Evolutionary conservation across 306 rosid genomes (phyloP).

Genomic region (Pterocarpus macrocarpus): DNA sequence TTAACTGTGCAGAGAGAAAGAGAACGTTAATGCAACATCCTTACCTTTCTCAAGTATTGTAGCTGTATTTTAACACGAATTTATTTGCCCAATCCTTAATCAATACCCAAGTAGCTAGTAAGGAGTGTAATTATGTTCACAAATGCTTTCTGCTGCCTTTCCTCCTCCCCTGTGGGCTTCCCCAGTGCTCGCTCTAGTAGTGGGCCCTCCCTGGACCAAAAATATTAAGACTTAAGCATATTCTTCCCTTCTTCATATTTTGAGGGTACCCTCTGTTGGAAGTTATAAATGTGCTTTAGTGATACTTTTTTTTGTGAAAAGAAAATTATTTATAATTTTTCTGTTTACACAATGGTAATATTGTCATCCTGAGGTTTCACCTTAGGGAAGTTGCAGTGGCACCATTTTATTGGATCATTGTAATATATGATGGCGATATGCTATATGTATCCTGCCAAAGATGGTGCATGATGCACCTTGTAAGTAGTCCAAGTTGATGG

Average conservation of each 20-base stretch:
- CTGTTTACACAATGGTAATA: neutral
- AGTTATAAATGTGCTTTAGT: neutral
- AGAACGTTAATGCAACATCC: neutral
- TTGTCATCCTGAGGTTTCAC: neutral
- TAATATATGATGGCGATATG: neutral
- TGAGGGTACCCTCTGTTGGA: neutral
- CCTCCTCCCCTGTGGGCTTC: neutral
- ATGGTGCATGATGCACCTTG: too few species aligned
- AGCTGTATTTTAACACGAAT: slow-evolving; percentile 1
- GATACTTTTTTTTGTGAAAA: neutral
- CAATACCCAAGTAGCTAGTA: slow-evolving; percentile 15
- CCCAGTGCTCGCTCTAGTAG: too few species aligned
- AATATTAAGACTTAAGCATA: slow-evolving; percentile 13
- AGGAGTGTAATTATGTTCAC: slow-evolving; percentile 32
- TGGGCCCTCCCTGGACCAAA: neutral
- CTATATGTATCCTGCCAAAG: too few species aligned
- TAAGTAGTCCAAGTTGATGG: too few species aligned
- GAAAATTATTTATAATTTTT: neutral
- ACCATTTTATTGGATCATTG: slow-evolving; percentile 3
- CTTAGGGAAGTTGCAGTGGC: neutral
- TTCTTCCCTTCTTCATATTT: neutral
- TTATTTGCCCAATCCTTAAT: neutral
- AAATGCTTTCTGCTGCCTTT: neutral
- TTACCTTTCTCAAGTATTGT: slow-evolving; percentile 21
- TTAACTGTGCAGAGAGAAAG: slow-evolving; percentile 26